Base-by-base conservation (phyloP, 23 red algal genomes). In the Gracilariopsis chorda region DNA sequence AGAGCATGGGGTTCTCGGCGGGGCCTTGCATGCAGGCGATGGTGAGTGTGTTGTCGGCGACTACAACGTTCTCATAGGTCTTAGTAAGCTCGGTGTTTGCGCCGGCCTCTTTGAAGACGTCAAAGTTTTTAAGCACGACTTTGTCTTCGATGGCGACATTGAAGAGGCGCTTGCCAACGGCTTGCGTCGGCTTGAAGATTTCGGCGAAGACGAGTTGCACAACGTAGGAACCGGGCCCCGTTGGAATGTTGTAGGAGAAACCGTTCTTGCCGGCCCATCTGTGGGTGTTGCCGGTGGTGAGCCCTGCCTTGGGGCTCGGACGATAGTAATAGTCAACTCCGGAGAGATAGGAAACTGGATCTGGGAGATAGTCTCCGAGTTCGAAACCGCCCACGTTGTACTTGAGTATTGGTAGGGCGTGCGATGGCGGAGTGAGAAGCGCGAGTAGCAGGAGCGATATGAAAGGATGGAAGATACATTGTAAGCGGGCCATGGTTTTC, bases 141-240 rank as follows among this genome's bases (percentile, higher is more conserved):
- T 74, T 55, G 36, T 77, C 84, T 45, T 88, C 64, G 41, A 88
- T 52, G 17, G 40, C 4, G 21, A 88, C 84, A n/a, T 58, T 48
- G 33, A 88, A 88, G 28, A 75, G 11, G 30, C 84, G 64, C 27
- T 51, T 51, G 48, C 40, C 64, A 8, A 40, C 20, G 24, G 65
- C 64, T 35, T 77, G 39, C 12, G 68, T 61, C 7, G 28, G 56
- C 2, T 1, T 2, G 33, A 57, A 88, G 28, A 88, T 51, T 49
- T 88, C 84, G 24, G 84, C 84, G 39, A 88, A 88, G 68, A 77
- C 46, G 24, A 88, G 44, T 14, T 77, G 12, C 25, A 88, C 84
- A 53, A 33, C 35, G 47, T 56, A 88, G 41, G 33, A 3, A 9
- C 84, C 84, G 33, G 64, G 44, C 3, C 72, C 84, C 2, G 72